Evolutionary conservation across 1,139 yeast species (phyloP).

Genomic region (Arxiozyma heterogenica): DNA sequence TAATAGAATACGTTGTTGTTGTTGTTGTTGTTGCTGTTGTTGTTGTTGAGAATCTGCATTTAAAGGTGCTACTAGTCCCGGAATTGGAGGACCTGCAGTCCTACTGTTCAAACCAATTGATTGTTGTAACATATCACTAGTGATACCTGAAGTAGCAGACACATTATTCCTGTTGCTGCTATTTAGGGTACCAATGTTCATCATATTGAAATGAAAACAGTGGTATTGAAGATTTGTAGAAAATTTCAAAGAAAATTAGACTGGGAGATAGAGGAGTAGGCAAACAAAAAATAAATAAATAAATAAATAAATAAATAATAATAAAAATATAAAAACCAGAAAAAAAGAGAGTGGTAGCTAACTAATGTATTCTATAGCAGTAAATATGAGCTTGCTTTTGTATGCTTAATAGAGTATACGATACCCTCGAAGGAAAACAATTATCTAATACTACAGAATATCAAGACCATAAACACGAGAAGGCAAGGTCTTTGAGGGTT

Average conservation of each 20-base stretch:
- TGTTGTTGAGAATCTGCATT: not conserved
- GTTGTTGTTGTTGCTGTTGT: not conserved
- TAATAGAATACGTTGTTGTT: constrained; percentile 6
- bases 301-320: no score
- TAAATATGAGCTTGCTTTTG: no score
- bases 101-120: not conserved
- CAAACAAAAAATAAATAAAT: no score
- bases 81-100: constrained; percentile 9
- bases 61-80: constrained; percentile 8
- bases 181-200: not conserved
- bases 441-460: no score
- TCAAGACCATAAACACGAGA: no score
- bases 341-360: not conserved
- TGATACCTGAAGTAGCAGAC: not conserved
- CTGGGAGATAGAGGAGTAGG: not conserved
- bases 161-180: not conserved
- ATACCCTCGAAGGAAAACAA: no score
- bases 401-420: no score
- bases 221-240: not conserved
- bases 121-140: constrained; percentile 2
- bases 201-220: not conserved
- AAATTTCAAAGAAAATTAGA: not conserved
- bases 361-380: no score
- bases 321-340: no score
- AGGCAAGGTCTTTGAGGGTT: no score